Base-by-base conservation (phyloP, 257 asterid genomes). In the Primulina eburnea region DNA sequence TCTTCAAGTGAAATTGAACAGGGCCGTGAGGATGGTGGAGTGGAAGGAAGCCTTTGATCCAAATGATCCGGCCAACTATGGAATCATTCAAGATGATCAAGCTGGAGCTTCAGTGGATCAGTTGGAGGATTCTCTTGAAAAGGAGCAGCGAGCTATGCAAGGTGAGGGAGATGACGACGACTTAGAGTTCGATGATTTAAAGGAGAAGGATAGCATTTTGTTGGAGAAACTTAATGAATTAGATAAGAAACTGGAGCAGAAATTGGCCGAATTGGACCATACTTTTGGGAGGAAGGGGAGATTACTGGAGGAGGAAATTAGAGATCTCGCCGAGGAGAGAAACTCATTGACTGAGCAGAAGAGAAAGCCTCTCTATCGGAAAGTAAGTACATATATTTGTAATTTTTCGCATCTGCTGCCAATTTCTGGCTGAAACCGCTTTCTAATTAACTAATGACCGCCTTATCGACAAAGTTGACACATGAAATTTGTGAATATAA, bases 281-380 rank as follows among this genome's bases (percentile, higher is more conserved):
- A 93, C 96, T 5, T 90, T 90, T 71, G 99, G 99, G 50, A 89
- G 78, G 86, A 90, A 78, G 78, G 99, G 96, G 38, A 93, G 86
- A 83, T 76, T 80, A 43, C 68, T 90, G 20, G 97, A 90, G 84
- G 97, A 93, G 84, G 97, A 93, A 77, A 93, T 93, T 69, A 83
- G 87, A 83, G 91, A 89, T 81, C 97, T 93, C 71, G 99, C 96
- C 21, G 97, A 93, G 77, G 99, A 93, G 81, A 87, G 99, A 79
- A 94, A 94, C 84, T 67, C 89, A 21, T 77, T 91, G 80, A 91
- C 94, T 11, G 96, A 91, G 83, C 83, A 84, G 89, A 91, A 89
- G 80, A 85, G 97, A 75, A 85, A 73, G 73, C 99, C 97, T 71
- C 90, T 87, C 35, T 89, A 87, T 71, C 76, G 99, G 70, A 94